Conservation (phyloP, 805 yeast genomes). For the Cyberlindnera euphorbiiphila region DNA sequence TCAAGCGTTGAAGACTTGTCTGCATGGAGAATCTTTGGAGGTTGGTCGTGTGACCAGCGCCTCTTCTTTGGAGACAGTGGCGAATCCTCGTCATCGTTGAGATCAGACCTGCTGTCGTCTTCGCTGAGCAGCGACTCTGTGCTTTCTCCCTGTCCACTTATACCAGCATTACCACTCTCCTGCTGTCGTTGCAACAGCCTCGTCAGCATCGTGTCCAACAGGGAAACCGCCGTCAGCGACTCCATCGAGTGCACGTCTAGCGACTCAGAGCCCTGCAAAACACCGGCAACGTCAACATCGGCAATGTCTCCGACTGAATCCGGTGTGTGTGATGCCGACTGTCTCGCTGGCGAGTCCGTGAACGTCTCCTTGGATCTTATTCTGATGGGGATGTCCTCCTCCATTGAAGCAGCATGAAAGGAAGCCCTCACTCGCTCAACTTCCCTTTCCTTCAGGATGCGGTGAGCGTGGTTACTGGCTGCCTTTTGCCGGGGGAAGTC, state of each 20-base stretch:
- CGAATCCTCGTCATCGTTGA: slow-evolving; percentile 7
- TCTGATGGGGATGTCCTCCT: slow-evolving; percentile 14
- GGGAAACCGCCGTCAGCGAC: slow-evolving; percentile 10
- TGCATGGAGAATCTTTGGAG: neutral
- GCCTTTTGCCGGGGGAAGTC: neutral
- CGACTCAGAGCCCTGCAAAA: slow-evolving; percentile 1
- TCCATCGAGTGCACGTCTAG: slow-evolving; percentile 7
- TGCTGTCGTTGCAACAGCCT: neutral
- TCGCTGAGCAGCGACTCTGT: slow-evolving; percentile 4
- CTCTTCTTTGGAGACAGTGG: slow-evolving; percentile 22
- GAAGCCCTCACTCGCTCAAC: neutral
- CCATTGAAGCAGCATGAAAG: no score
- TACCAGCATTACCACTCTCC: no score
- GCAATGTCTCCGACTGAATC: slow-evolving; percentile 6
- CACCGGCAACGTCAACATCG: slow-evolving; percentile 12
- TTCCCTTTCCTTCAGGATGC: no score
- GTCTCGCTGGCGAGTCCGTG: slow-evolving; percentile 6
- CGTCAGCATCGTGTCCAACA: slow-evolving; percentile 8
- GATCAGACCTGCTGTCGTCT: neutral
- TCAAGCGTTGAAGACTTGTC: neutral
- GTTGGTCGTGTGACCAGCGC: slow-evolving; percentile 13
- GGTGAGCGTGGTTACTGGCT: neutral
- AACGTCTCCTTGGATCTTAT: slow-evolving; percentile 10
- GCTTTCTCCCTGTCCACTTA: neutral
- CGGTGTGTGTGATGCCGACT: slow-evolving; percentile 14